Base-by-base conservation (phyloP, 176 grass and related monocot species). In the Stipa capillata region DNA sequence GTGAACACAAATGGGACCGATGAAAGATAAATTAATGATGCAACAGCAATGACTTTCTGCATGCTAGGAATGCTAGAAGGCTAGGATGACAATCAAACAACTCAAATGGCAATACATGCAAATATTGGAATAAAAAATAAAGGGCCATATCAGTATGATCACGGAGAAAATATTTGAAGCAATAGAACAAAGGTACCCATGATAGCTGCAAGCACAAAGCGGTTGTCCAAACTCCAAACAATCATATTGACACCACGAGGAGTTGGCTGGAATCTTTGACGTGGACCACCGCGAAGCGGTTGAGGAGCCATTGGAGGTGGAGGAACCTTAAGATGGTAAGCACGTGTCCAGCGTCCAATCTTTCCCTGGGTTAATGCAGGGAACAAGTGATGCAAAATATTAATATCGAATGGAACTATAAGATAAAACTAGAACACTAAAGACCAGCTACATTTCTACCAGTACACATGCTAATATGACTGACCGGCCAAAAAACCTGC, bases 211-310 rank as follows among this genome's bases (percentile, higher is more conserved):
- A 98, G 95, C 36, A 98, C 95, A 89, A 94, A 98, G 63, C 95
- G 95, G 52, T 98, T 98, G 78, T 98, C 95, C 79, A 98, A 86
- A 83, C 95, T 98, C 95, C 95, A 98, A 58, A 94, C 92, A 78
- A 98, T 98, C 95, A 98, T 98, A 87, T 98, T 98, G 59, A 98
- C 95, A 65, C 95, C 95, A 48, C 95, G 95, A 85, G 95, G 95
- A 85, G 95, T 94, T 80, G 83, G 95, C 56, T 98, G 92, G 72
- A 87, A 89, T 93, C 95, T 94, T 76, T 98, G 95, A 17, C 95
- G 95, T 73, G 95, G 95, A 32, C 95, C 95, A 7, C 92, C 95
- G 36, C 95, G 87, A 66, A 69, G 83, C 29, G 90, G 92, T 89
- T 94, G 95, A 55, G 95, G 88, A 86, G 88, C 87, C 92, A 98